Percentiles rank a stretch among this genome's conserved stretches.
Conservation (phyloP, 2,329 filamentous ascomycete species). For the Fusarium mangiferae region DNA sequence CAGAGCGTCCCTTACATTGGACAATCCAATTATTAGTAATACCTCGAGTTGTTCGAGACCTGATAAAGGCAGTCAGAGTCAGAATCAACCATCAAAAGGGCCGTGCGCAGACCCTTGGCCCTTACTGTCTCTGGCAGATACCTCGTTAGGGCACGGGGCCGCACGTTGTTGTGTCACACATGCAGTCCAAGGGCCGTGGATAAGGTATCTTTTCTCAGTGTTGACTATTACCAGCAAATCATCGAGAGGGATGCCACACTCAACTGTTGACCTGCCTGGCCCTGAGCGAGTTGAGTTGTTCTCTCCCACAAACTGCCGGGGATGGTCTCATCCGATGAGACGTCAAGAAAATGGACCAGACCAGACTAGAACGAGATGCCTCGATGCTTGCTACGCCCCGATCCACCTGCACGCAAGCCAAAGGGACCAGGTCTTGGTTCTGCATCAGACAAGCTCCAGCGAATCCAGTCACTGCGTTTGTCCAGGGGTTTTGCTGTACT, state of each 20-base stretch:
- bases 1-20: conserved; percentile 26
- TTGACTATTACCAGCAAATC: conserved; percentile 15
- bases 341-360: conserved; percentile 29
- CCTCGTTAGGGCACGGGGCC: conserved; percentile 43
- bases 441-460: conserved; percentile 15
- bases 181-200: conserved; percentile 1
- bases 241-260: conserved; percentile 18
- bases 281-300: conserved; percentile 3
- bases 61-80: conserved; percentile 9
- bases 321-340: conserved; percentile 24
- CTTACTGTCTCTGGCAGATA: conserved; percentile 37
- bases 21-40: conserved; percentile 35
- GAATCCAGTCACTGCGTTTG: conserved; percentile 31
- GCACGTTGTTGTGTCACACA: conserved; percentile 42
- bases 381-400: conserved; percentile 37
- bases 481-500: conserved; percentile 24
- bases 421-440: conserved; percentile 38
- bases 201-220: conserved; percentile 15
- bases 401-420: conserved; percentile 42
- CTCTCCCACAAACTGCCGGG: conserved; percentile 22
- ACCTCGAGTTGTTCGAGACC: conserved; percentile 30
- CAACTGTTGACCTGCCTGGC: background rate
- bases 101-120: conserved; percentile 37
- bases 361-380: conserved; percentile 12
- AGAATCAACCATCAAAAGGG: conserved; percentile 21